A percentile compares a stretch with the other conserved stretches of the same genome.
Evolutionary conservation across 768 basidiomycete species (phyloP).

Genomic region (Macrolepiota fuliginosa): DNA sequence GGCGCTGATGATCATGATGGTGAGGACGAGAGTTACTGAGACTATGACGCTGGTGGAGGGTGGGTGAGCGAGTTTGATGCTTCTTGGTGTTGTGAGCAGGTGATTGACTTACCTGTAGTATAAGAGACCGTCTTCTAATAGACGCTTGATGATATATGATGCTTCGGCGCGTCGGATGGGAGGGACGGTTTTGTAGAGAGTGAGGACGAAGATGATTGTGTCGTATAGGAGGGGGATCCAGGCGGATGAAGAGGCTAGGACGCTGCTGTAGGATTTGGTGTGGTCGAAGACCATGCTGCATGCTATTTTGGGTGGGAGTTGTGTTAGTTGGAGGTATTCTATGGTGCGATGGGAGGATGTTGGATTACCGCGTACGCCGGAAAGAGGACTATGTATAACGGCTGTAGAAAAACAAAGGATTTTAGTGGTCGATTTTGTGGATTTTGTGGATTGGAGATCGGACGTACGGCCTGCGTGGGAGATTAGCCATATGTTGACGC

Average conservation of each 20-base stretch:
- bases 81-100: no score
- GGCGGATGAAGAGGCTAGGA: constrained; percentile 43
- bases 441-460: not conserved
- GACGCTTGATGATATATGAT: constrained; percentile 36
- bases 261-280: constrained; percentile 27
- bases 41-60: constrained; percentile 37
- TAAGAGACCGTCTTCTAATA: constrained; percentile 44
- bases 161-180: constrained; percentile 29
- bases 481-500: constrained; percentile 54
- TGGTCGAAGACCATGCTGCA: constrained; percentile 42
- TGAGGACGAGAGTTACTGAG: constrained; percentile 39
- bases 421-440: not conserved
- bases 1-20: constrained; percentile 43
- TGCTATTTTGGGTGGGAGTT: constrained; percentile 21
- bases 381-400: constrained; percentile 37
- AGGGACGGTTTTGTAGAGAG: constrained; percentile 36
- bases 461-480: constrained; percentile 45
- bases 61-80: not conserved
- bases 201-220: constrained; percentile 38
- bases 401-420: constrained; percentile 22
- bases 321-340: not conserved
- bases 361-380: constrained; percentile 32
- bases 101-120: constrained; percentile 47
- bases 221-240: constrained; percentile 51
- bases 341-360: not conserved